Evolutionary conservation across 2,329 filamentous ascomycete genomes (phyloP).

Genomic region (Chrysoporthe deuterocubensis): DNA sequence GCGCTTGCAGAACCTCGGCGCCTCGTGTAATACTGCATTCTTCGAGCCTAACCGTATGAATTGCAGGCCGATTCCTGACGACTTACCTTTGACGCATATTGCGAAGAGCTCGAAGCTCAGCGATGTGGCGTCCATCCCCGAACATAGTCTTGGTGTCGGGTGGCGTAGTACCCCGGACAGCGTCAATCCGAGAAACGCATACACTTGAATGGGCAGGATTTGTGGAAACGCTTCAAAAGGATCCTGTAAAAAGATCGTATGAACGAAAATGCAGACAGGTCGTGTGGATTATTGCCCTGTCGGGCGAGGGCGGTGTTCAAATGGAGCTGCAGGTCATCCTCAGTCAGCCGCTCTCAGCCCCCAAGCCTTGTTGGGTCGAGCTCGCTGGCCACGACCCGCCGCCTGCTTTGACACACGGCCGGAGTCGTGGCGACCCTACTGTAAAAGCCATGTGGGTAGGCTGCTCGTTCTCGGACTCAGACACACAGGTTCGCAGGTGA

Average conservation of each 20-base stretch:
- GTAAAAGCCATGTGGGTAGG: background rate
- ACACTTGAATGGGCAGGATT: background rate
- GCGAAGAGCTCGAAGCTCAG: conserved; percentile 24
- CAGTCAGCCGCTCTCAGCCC: conserved; percentile 1
- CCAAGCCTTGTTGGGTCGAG: background rate
- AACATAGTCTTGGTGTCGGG: conserved; percentile 4
- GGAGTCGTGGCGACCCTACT: background rate
- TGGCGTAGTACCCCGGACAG: background rate
- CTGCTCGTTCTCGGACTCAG: background rate
- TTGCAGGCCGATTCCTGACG: background rate
- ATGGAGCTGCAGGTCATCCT: background rate
- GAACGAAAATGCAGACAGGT: background rate
- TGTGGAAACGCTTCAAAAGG: background rate
- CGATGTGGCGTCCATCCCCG: conserved; percentile 12
- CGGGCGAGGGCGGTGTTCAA: background rate
- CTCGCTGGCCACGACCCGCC: background rate
- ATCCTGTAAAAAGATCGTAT: background rate
- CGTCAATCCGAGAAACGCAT: background rate
- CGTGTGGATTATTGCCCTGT: background rate
- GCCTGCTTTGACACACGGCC: background rate
- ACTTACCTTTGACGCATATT: conserved; percentile 22
- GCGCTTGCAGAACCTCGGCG: background rate
- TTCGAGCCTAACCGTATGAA: background rate
- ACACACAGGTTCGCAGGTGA: background rate
- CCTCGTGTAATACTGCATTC: too few species aligned